A percentile compares a stretch with the other conserved stretches of the same genome.
Conservation (phyloP, 805 yeast genomes). For the Diddensiella transvaalensis region DNA sequence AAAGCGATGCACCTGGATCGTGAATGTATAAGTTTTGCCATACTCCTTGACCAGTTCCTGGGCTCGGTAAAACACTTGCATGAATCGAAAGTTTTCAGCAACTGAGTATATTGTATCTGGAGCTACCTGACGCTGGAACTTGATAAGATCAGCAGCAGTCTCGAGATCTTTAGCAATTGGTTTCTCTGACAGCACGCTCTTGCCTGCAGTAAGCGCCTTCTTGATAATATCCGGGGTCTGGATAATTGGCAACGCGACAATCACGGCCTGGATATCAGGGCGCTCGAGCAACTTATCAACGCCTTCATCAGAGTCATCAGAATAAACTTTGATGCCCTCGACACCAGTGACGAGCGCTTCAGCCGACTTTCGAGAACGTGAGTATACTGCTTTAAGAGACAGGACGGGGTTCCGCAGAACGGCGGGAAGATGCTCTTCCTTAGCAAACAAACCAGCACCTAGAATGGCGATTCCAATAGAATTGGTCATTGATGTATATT, state of each 20-base stretch:
- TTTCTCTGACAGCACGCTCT: conserved; percentile 30
- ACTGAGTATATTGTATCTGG: conserved; percentile 16
- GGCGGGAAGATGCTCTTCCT: conserved; percentile 20
- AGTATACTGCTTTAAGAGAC: conserved; percentile 17
- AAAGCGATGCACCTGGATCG: conserved; percentile 9
- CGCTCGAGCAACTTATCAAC: conserved; percentile 21
- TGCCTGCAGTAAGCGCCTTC: conserved; percentile 26
- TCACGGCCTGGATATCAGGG: conserved; percentile 26
- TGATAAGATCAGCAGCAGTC: conserved; percentile 20
- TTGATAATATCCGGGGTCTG: conserved; percentile 24
- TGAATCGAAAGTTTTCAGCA: conserved; percentile 24
- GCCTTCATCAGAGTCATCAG: conserved; percentile 20
- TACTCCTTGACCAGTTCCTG: conserved; percentile 5
- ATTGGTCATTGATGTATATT: neutral
- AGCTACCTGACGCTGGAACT: conserved; percentile 8
- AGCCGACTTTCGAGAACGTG: conserved; percentile 18
- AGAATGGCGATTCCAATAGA: conserved; percentile 15
- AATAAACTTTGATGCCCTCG: conserved; percentile 14
- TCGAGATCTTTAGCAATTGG: conserved; percentile 25
- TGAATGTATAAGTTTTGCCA: conserved; percentile 19
- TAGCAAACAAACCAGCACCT: conserved; percentile 18
- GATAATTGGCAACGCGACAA: conserved; percentile 27
- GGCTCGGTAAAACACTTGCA: conserved; percentile 17
- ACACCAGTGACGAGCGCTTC: conserved; percentile 11
- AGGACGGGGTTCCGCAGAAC: conserved; percentile 8